These are phyloP conservation scores for Haematococcus sp. DNA, from an alignment of 139 green algal species.

Conservation along the genomic window DNA sequence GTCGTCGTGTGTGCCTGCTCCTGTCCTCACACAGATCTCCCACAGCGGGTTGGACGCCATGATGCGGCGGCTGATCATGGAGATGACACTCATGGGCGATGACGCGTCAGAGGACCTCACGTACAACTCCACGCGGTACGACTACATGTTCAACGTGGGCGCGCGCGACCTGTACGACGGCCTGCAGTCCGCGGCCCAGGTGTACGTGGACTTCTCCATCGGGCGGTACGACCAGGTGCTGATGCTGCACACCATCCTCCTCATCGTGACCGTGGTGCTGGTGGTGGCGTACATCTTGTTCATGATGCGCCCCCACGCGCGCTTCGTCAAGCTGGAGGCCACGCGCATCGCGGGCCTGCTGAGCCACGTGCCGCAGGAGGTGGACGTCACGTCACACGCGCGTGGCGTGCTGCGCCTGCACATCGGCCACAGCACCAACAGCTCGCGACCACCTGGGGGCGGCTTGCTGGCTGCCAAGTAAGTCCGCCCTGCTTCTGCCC, in stretches of 20 bases:
- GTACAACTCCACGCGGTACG: conserved; percentile 12
- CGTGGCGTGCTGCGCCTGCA: too few species aligned
- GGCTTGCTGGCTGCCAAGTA: too few species aligned
- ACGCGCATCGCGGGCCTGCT: too few species aligned
- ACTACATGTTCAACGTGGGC: conserved; percentile 17
- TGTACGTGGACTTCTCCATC: conserved; percentile 9
- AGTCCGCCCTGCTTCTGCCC: too few species aligned
- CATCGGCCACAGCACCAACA: too few species aligned
- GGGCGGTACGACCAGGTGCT: conserved; percentile 7
- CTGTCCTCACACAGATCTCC: not conserved
- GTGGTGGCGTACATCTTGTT: not conserved
- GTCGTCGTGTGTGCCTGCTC: too few species aligned
- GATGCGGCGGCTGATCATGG: conserved; percentile 12
- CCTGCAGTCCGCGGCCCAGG: conserved; percentile 13
- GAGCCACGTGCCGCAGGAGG: too few species aligned
- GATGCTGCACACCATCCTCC: conserved; percentile 11
- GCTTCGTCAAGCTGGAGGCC: too few species aligned
- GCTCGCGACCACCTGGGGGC: too few species aligned
- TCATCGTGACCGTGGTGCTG: conserved; percentile 1
- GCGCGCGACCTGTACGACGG: conserved; percentile 26
- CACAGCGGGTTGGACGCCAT: conserved; percentile 29
- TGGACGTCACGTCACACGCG: too few species aligned
- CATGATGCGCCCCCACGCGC: too few species aligned
- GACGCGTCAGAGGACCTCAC: conserved; percentile 7
- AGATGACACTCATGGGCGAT: conserved; percentile 18